Evolutionary conservation across 2,329 filamentous ascomycete genomes (phyloP).

Genomic region (Chaetothyriales sp.): DNA sequence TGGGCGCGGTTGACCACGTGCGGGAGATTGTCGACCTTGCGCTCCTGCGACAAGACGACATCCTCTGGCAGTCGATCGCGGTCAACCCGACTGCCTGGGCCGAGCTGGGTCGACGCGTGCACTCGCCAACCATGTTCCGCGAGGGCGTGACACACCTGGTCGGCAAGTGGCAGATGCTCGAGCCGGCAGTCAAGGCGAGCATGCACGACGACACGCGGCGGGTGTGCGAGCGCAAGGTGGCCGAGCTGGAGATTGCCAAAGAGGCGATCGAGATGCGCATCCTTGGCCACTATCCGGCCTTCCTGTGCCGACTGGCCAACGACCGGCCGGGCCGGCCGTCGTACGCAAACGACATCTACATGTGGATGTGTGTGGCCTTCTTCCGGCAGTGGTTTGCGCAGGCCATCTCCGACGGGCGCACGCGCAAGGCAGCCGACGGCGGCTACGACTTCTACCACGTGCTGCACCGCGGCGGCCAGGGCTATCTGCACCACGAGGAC

Average conservation of each 20-base stretch:
- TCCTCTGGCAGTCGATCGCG: constrained; percentile 33
- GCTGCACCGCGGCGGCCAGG: constrained; percentile 28
- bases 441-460: constrained; percentile 34
- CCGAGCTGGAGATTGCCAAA: constrained; percentile 18
- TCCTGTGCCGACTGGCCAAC: constrained; percentile 25
- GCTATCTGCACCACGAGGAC: constrained; percentile 29
- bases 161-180: constrained; percentile 21
- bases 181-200: constrained; percentile 9
- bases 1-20: constrained; percentile 31
- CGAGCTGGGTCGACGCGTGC: constrained; percentile 32
- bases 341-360: constrained; percentile 37
- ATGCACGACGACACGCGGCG: constrained; percentile 15
- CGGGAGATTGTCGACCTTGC: constrained; percentile 34
- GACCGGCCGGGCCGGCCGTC: constrained; percentile 27
- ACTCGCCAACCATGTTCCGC: constrained; percentile 29
- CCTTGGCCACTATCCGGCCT: constrained; percentile 21
- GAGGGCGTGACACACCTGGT: constrained; percentile 23
- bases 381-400: constrained; percentile 37
- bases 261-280: constrained; percentile 20
- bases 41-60: constrained; percentile 34
- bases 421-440: constrained; percentile 29
- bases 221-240: constrained; percentile 18
- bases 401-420: constrained; percentile 27
- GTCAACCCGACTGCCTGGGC: constrained; percentile 33
- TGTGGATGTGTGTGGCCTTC: constrained; percentile 37